Conservation (phyloP, 805 yeast species). For the Helenozyma baotianmanensis region DNA sequence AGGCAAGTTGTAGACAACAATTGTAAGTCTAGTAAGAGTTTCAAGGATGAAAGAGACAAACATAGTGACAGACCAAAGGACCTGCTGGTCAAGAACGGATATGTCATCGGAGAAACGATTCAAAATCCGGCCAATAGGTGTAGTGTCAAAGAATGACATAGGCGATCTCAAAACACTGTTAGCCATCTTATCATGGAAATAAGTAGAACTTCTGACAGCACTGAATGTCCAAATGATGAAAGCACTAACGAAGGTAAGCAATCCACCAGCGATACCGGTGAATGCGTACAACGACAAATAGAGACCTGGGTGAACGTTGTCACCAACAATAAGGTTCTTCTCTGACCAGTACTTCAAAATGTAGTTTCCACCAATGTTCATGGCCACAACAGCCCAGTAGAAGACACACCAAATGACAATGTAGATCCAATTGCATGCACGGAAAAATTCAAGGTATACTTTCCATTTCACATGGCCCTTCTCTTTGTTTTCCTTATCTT, state of each 20-base stretch:
- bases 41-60: conserved; percentile 20
- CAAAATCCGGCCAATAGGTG: conserved; percentile 37
- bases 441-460: conserved; percentile 25
- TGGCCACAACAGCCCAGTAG: conserved; percentile 19
- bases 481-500: conserved; percentile 13
- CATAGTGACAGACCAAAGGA: conserved; percentile 27
- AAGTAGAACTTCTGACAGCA: conserved; percentile 26
- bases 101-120: conserved; percentile 38
- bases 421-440: conserved; percentile 28
- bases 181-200: conserved; percentile 37
- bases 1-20: conserved; percentile 30
- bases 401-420: conserved; percentile 17
- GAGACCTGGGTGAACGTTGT: conserved; percentile 21
- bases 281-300: conserved; percentile 24
- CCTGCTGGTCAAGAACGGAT: conserved; percentile 26
- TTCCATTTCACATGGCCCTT: conserved; percentile 27
- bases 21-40: conserved; percentile 24
- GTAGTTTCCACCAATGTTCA: conserved; percentile 23
- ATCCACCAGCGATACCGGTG: conserved; percentile 26
- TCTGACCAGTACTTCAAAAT: conserved; percentile 36
- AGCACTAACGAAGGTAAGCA: conserved; percentile 23
- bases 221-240: conserved; percentile 29
- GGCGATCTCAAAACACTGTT: conserved; percentile 32
- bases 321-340: conserved; percentile 19
- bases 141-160: conserved; percentile 39